These are phyloP conservation scores for Wallemia mellicola DNA, from an alignment of 1,284 basidiomycete genomes.

Conservation along the genomic window DNA sequence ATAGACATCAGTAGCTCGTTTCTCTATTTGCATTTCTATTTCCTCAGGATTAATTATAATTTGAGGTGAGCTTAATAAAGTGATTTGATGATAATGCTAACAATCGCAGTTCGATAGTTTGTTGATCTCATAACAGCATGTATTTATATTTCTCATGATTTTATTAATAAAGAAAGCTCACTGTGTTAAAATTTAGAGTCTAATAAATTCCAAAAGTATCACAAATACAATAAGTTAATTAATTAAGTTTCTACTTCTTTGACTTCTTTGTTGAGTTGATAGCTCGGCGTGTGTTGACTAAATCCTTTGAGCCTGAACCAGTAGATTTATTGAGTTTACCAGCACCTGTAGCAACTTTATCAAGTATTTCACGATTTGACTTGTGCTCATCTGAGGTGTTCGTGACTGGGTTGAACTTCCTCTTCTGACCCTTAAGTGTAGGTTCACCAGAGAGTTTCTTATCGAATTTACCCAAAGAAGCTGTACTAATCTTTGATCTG, in stretches of 20 bases:
- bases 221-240: neutral
- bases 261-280: neutral
- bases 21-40: neutral
- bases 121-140: no score
- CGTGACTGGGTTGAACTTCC: conserved; percentile 23
- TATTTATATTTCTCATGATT: no score
- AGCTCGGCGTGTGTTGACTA: neutral
- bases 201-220: neutral
- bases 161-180: no score
- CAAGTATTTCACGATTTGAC: neutral
- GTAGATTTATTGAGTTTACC: neutral
- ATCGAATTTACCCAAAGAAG: conserved; percentile 76
- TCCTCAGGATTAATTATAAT: neutral
- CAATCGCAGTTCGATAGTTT: neutral
- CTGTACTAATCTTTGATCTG: conserved; percentile 54
- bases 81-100: neutral
- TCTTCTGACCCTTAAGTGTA: conserved; percentile 57
- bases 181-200: no score
- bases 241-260: neutral
- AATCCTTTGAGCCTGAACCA: neutral
- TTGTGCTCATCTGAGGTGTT: neutral
- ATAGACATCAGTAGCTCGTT: neutral
- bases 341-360: neutral
- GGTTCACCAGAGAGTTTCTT: conserved; percentile 67
- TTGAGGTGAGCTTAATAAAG: neutral